Evolutionary conservation across 2,329 filamentous ascomycete genomes (phyloP).

Genomic region (Beauveria asiatica): DNA sequence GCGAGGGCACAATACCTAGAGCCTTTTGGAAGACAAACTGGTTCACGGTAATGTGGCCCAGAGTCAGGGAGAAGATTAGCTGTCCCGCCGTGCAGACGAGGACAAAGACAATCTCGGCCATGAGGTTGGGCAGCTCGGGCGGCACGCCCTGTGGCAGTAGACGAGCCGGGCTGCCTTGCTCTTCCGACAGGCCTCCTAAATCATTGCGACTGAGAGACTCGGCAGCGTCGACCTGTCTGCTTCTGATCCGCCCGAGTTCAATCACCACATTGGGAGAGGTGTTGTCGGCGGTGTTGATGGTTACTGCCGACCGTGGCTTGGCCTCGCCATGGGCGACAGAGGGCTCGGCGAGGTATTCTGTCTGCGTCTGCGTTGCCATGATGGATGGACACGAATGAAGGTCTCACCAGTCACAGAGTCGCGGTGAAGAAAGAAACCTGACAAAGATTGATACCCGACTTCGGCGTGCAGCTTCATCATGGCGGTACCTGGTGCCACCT

Average conservation of each 20-base stretch:
- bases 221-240: slow-evolving; percentile 5
- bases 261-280: not conserved
- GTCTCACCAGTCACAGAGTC: not conserved
- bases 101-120: slow-evolving; percentile 11
- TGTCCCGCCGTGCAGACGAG: slow-evolving; percentile 10
- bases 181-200: not conserved
- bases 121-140: slow-evolving; percentile 8
- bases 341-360: not conserved
- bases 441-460: not conserved
- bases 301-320: not conserved
- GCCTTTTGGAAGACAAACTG: slow-evolving; percentile 9
- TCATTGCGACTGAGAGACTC: not conserved
- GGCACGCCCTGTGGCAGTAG: slow-evolving; percentile 10
- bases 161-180: slow-evolving; percentile 9
- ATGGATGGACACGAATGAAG: not conserved
- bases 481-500: not conserved
- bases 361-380: slow-evolving; percentile 5
- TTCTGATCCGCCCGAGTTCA: slow-evolving; percentile 9
- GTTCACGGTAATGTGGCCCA: slow-evolving; percentile 11
- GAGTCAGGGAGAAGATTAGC: slow-evolving; percentile 9
- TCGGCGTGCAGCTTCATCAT: not conserved
- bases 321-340: not conserved
- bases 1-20: slow-evolving; percentile 8
- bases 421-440: not conserved
- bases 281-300: not conserved